Base-by-base conservation (phyloP, 129 eudicot species). In the Dittrichia graveolens region DNA sequence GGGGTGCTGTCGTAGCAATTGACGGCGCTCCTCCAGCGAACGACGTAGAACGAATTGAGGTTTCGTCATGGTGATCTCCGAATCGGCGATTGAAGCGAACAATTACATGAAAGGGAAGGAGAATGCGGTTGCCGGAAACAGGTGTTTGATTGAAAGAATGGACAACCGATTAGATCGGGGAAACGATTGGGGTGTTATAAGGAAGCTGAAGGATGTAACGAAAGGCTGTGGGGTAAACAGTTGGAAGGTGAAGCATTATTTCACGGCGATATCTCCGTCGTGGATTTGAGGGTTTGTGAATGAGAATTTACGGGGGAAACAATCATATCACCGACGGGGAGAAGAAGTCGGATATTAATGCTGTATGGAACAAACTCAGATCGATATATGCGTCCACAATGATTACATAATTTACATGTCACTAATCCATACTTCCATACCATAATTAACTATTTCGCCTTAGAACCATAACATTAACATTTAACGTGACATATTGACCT, bases 1-100 rank as follows among this genome's bases (percentile, higher is more conserved):
- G 0, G 79, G 65, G 50, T 62, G 76, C 14, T 63, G 49, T 12
- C 64, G 75, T 3, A 45, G 10, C 16, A 77, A 72, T 37, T 67
- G 82, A 9, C 84, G 81, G 15, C 91, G 85, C 9, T 58, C 53
- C 39, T 50, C 77, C 19, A 42, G 55, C 2, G 80, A 47, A n/a
- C 71, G 75, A 55, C 78, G 83, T 8, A 64, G 62, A 42, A 66
- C 63, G 39, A 52, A 34, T 8, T n/a, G 64, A 42, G 80, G 79
- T 67, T 67, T 79, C 60, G 76, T 50, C 84, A 75, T 79, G 5
- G 65, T 63, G 8, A 18, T 43, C 31, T 24, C 31, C 31, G 1
- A 24, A 24, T 0, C 0, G 14, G 4, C 69, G 14, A 43, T 43
- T 10, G 40, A 44, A 24, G 31, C 31, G 31, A 24, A 6, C 40